These are phyloP conservation scores for Yamadazyma laniorum DNA, from an alignment of 805 yeast genomes.

Conservation along the genomic window DNA sequence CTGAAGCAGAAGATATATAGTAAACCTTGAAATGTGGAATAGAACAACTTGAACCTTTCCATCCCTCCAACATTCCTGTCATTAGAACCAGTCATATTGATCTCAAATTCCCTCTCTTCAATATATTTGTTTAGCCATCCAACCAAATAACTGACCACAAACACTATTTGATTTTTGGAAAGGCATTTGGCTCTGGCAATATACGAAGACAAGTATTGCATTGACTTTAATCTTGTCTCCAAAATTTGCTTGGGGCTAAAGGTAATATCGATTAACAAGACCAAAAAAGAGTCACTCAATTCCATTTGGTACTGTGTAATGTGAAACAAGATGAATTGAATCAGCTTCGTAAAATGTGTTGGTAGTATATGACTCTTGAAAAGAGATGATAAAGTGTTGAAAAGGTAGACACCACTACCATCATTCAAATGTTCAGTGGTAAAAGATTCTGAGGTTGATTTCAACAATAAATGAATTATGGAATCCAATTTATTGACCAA, in stretches of 20 bases:
- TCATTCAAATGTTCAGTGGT: constrained; percentile 44
- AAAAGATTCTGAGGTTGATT: constrained; percentile 44
- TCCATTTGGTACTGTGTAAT: constrained; percentile 80
- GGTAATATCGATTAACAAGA: constrained; percentile 77
- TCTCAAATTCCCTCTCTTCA: constrained; percentile 81
- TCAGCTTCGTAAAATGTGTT: constrained; percentile 86
- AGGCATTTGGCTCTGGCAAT: constrained; percentile 82
- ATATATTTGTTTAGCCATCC: constrained; percentile 84
- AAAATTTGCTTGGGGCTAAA: constrained; percentile 65
- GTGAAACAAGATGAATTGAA: constrained; percentile 81
- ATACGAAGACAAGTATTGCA: constrained; percentile 89
- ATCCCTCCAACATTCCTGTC: constrained; percentile 54
- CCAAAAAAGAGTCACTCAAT: constrained; percentile 80
- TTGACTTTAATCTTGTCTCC: constrained; percentile 79
- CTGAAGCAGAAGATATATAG: constrained; percentile 91
- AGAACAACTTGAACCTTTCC: constrained; percentile 87
- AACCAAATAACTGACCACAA: constrained; percentile 77
- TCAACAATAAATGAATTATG: constrained; percentile 57
- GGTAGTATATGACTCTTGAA: constrained; percentile 84
- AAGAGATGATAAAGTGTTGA: constrained; percentile 69
- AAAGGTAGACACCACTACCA: constrained; percentile 67
- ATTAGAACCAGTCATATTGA: constrained; percentile 21
- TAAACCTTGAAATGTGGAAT: constrained; percentile 87
- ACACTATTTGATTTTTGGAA: constrained; percentile 68
- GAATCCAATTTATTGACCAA: constrained; percentile 71